A percentile compares a stretch with the other conserved stretches of the same genome.
Conservation (phyloP, 1,284 basidiomycete genomes). For the Moesziomyces globuligerus region DNA sequence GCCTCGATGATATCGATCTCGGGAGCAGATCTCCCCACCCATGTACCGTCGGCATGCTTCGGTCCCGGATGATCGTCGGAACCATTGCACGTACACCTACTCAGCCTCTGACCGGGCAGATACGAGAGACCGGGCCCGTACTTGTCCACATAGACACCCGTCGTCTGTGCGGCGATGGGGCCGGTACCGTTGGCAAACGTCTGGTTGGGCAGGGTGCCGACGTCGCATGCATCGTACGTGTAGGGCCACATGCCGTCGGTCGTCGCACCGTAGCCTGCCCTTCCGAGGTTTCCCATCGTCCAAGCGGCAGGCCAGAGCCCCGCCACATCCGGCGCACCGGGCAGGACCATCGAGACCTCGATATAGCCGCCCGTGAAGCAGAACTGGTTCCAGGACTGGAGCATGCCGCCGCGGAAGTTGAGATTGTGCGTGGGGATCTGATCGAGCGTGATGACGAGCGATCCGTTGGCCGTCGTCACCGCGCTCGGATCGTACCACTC, state of each 20-base stretch:
- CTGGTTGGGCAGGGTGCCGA: constrained; percentile 62
- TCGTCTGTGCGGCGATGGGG: constrained; percentile 57
- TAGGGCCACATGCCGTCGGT: constrained; percentile 69
- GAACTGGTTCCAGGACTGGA: constrained; percentile 65
- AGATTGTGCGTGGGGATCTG: constrained; percentile 67
- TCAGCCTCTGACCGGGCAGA: constrained; percentile 61
- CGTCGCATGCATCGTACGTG: constrained; percentile 68
- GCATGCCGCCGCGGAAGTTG: constrained; percentile 61
- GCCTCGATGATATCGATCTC: constrained; percentile 87
- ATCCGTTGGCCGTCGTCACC: constrained; percentile 53
- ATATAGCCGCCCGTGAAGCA: constrained; percentile 67
- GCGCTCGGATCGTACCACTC: constrained; percentile 64
- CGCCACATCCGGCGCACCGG: constrained; percentile 45
- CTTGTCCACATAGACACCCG: constrained; percentile 52
- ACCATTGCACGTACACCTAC: constrained; percentile 58
- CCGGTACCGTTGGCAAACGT: constrained; percentile 58
- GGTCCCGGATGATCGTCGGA: constrained; percentile 64
- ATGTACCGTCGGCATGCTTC: constrained; percentile 50
- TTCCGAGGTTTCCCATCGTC: constrained; percentile 72
- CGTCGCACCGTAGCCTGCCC: constrained; percentile 82
- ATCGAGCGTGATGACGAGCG: constrained; percentile 50
- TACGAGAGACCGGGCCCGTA: constrained; percentile 56
- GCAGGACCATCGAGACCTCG: constrained; percentile 59
- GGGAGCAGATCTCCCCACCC: constrained; percentile 75
- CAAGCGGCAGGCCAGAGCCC: constrained; percentile 63